These are phyloP conservation scores for Phytophthora cactorum DNA, from an alignment of 352 stramenopile genomes.

Conservation along the genomic window DNA sequence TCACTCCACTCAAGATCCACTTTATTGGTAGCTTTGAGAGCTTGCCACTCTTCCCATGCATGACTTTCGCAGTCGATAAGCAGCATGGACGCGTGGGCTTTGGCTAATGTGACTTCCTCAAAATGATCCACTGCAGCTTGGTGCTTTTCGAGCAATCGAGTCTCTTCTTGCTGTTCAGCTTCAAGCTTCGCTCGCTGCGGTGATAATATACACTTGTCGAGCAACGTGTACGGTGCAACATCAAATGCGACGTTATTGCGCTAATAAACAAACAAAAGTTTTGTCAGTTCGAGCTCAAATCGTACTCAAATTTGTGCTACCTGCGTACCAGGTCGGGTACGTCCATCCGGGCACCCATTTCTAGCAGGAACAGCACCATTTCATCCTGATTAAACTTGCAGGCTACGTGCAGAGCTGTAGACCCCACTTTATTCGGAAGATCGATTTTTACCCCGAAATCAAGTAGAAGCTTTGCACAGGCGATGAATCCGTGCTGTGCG, in stretches of 20 bases:
- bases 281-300: neutral
- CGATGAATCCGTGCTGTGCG: conserved; percentile 56
- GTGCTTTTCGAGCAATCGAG: conserved; percentile 26
- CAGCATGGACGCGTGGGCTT: conserved; percentile 40
- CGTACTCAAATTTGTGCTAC: neutral
- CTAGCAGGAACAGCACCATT: conserved; percentile 47
- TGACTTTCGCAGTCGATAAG: conserved; percentile 47
- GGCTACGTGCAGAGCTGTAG: conserved; percentile 60
- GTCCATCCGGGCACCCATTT: conserved; percentile 43
- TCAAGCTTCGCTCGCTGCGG: conserved; percentile 33
- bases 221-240: conserved; percentile 47
- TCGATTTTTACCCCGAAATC: conserved; percentile 37
- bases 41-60: conserved; percentile 30
- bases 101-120: conserved; percentile 18
- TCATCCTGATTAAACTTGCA: conserved; percentile 54
- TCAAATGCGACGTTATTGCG: conserved; percentile 58
- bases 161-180: conserved; percentile 22
- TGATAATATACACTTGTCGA: conserved; percentile 49
- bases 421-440: conserved; percentile 63
- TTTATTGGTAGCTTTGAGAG: conserved; percentile 22
- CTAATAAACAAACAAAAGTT: conserved; percentile 16
- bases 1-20: conserved; percentile 40
- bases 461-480: conserved; percentile 51
- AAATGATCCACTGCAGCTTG: conserved; percentile 19
- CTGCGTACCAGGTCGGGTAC: conserved; percentile 55